phyloP scores from a whole-genome alignment of 2,329 filamentous ascomycete genomes.

The Periconia sp. region DNA sequence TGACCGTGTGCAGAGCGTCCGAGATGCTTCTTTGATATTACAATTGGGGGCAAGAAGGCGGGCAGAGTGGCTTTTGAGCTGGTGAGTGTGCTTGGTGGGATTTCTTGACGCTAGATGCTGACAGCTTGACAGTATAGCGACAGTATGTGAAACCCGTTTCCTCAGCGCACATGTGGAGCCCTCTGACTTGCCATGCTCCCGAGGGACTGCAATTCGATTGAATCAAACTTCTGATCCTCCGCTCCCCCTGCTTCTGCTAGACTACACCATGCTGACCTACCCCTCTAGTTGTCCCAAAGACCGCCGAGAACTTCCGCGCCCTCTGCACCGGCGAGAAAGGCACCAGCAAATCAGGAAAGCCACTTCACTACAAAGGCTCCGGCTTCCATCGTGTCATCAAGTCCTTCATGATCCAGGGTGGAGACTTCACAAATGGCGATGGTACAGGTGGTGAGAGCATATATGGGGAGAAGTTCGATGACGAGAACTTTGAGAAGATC shows the following conservation, averaged over 20 bases:
- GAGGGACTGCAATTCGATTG: no score
- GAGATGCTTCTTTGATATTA: conserved; percentile 92
- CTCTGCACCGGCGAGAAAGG: conserved; percentile 97
- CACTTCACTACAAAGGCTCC: conserved; percentile 90
- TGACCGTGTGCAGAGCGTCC: conserved; percentile 61
- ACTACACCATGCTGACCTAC: conserved; percentile 10
- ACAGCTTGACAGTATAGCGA: conserved; percentile 49
- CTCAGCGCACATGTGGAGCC: no score
- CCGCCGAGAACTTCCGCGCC: conserved; percentile 92
- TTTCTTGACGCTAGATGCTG: conserved; percentile 9
- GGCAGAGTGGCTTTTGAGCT: conserved; percentile 90
- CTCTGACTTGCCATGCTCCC: no score
- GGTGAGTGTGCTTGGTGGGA: conserved; percentile 50
- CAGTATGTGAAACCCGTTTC: conserved; percentile 36
- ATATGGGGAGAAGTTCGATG: conserved; percentile 95
- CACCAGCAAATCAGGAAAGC: conserved; percentile 77
- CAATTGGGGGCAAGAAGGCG: conserved; percentile 73
- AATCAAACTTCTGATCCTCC: no score
- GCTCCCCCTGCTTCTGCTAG: neutral
- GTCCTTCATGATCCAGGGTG: conserved; percentile 98
- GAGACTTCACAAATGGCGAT: conserved; percentile 94
- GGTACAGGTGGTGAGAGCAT: conserved; percentile 97
- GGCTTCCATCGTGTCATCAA: conserved; percentile 97
- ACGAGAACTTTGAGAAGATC: conserved; percentile 93
- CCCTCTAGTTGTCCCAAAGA: conserved; percentile 78